phyloP scores from a whole-genome alignment of 495 filamentous ascomycete species.

The Xylaria venustula region DNA sequence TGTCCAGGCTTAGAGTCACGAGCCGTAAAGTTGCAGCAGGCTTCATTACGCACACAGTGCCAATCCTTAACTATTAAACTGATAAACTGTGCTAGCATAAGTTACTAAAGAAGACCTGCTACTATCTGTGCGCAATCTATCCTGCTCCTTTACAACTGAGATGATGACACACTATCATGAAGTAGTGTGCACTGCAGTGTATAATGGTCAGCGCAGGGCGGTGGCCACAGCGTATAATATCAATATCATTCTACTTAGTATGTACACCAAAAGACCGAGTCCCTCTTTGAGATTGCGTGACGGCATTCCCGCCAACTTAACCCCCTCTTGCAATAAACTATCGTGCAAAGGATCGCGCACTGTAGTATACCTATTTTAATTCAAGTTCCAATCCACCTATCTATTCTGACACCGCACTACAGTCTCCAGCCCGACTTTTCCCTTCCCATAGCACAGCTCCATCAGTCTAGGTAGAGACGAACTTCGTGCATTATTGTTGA shows the following conservation, averaged over 20 bases:
- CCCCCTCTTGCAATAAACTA: neutral
- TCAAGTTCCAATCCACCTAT: conserved; percentile 5
- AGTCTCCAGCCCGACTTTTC: neutral
- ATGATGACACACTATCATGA: no score
- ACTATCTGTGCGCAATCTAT: neutral
- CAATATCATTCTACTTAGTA: no score
- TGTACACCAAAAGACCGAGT: no score
- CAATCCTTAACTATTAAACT: no score
- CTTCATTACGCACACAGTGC: neutral
- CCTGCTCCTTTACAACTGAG: neutral
- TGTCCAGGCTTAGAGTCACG: neutral
- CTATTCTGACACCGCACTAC: neutral
- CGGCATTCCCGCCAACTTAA: conserved; percentile 8
- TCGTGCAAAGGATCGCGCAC: no score
- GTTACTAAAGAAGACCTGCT: neutral
- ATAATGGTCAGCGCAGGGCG: no score
- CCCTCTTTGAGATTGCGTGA: conserved; percentile 2
- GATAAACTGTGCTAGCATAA: neutral
- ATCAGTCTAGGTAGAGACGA: neutral
- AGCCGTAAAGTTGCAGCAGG: neutral
- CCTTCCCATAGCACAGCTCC: neutral
- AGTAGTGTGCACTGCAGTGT: neutral
- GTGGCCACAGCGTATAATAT: no score
- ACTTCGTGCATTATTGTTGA: neutral
- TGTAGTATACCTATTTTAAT: no score